These are phyloP conservation scores for Diaporthe aspalathi DNA, from an alignment of 2,329 filamentous ascomycete species.

Conservation along the genomic window DNA sequence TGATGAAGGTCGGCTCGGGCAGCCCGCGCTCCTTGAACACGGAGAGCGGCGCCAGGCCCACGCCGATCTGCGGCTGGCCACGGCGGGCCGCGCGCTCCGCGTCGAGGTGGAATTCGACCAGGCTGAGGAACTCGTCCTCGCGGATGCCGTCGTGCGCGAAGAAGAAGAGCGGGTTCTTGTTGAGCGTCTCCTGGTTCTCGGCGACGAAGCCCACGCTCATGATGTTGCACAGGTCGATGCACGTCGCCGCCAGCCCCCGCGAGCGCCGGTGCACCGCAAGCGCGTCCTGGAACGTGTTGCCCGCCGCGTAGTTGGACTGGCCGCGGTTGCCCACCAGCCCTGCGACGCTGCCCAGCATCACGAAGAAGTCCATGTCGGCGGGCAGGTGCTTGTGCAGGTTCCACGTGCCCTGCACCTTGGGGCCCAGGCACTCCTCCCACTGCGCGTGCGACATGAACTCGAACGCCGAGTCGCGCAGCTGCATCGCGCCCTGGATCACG, in stretches of 20 bases:
- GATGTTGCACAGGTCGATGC: slow-evolving; percentile 44
- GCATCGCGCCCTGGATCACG: slow-evolving; percentile 51
- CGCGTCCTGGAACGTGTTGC: slow-evolving; percentile 49
- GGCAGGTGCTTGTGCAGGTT: slow-evolving; percentile 41
- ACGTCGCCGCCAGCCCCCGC: slow-evolving; percentile 41
- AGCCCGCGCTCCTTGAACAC: slow-evolving; percentile 32
- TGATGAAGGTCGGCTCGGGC: slow-evolving; percentile 38
- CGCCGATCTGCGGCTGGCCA: slow-evolving; percentile 31
- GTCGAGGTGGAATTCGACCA: slow-evolving; percentile 39
- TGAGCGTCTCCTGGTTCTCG: slow-evolving; percentile 37
- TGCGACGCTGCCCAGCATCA: slow-evolving; percentile 34
- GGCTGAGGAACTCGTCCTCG: slow-evolving; percentile 38
- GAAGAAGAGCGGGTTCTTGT: slow-evolving; percentile 39
- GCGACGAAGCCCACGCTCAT: slow-evolving; percentile 45
- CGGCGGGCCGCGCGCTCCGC: slow-evolving; percentile 24
- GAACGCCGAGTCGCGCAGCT: slow-evolving; percentile 33
- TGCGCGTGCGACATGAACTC: slow-evolving; percentile 36
- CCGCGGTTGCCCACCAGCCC: slow-evolving; percentile 31
- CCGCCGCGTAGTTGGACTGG: slow-evolving; percentile 44
- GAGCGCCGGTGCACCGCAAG: slow-evolving; percentile 42
- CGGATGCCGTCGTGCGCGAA: slow-evolving; percentile 39
- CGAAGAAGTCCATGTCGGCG: slow-evolving; percentile 39
- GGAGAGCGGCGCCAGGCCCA: slow-evolving; percentile 35
- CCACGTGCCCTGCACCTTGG: slow-evolving; percentile 37
- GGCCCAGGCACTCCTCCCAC: slow-evolving; percentile 14